phyloP scores from a whole-genome alignment of 2,329 filamentous ascomycete species.

The Cercospora sp. region DNA sequence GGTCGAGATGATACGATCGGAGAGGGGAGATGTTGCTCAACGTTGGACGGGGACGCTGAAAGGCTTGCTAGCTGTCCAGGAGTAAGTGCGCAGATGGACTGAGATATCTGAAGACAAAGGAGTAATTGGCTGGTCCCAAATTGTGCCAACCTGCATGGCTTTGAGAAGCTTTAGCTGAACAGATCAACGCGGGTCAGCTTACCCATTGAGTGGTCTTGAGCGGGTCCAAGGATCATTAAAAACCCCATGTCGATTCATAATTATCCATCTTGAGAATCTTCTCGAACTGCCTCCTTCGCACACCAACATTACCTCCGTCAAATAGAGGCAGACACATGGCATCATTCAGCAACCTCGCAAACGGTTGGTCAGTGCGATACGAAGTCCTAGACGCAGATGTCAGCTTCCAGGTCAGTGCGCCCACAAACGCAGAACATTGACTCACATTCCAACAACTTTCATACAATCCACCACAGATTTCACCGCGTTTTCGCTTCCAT shows the following conservation, averaged over 20 bases:
- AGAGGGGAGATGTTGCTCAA: neutral
- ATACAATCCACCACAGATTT: slow-evolving; percentile 53
- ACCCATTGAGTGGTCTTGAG: neutral
- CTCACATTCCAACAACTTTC: slow-evolving; percentile 53
- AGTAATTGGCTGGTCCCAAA: neutral
- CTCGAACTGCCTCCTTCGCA: slow-evolving; percentile 52
- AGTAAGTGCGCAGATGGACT: neutral
- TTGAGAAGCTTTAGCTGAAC: neutral
- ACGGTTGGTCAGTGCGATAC: slow-evolving; percentile 47
- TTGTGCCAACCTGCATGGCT: neutral
- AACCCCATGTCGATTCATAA: slow-evolving; percentile 49
- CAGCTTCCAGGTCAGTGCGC: neutral
- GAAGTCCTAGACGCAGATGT: slow-evolving; percentile 36
- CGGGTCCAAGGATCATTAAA: neutral
- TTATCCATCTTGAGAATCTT: slow-evolving; percentile 46
- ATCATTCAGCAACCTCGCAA: slow-evolving; percentile 48
- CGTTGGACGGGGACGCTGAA: neutral
- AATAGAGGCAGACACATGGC: slow-evolving; percentile 53
- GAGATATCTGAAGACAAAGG: neutral
- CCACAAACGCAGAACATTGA: neutral
- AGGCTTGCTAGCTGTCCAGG: neutral
- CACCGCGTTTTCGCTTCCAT: slow-evolving; percentile 52
- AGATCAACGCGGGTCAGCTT: neutral
- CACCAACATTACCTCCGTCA: slow-evolving; percentile 57
- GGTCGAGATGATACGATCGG: neutral